phyloP scores from a whole-genome alignment of 768 basidiomycete genomes.

The Cubamyces lactineus region DNA sequence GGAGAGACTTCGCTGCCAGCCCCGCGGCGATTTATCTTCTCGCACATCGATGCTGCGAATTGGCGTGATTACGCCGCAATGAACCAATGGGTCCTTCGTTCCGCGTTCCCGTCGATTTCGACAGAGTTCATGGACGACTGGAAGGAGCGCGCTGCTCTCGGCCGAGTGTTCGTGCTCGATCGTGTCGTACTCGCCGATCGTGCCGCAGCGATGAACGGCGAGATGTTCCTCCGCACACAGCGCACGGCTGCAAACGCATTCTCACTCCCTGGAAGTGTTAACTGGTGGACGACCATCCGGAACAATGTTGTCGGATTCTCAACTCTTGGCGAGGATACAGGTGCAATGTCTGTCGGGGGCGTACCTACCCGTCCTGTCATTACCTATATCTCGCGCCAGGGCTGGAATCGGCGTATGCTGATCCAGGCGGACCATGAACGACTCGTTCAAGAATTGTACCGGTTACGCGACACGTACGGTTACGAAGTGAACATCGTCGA shows the following conservation, averaged over 20 bases:
- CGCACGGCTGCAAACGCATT: constrained; percentile 79
- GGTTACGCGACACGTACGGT: constrained; percentile 68
- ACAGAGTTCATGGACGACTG: constrained; percentile 87
- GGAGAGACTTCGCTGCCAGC: constrained; percentile 77
- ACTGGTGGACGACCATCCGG: constrained; percentile 87
- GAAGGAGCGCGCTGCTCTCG: constrained; percentile 74
- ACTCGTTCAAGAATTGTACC: constrained; percentile 74
- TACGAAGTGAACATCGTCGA: constrained; percentile 89
- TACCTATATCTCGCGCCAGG: constrained; percentile 90
- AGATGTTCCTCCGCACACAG: constrained; percentile 67
- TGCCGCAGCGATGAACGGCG: constrained; percentile 77
- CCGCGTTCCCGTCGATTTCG: constrained; percentile 76
- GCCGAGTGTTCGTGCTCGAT: constrained; percentile 75
- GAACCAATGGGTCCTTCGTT: constrained; percentile 86
- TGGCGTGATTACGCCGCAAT: constrained; percentile 93
- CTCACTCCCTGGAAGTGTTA: constrained; percentile 66
- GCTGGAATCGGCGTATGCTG: constrained; percentile 86
- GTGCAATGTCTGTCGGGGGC: constrained; percentile 43
- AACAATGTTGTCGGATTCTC: constrained; percentile 74
- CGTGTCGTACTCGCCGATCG: constrained; percentile 89
- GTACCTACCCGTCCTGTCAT: constrained; percentile 67
- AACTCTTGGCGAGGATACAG: constrained; percentile 49
- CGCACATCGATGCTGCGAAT: constrained; percentile 69
- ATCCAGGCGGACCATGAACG: constrained; percentile 74
- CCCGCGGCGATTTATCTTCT: constrained; percentile 75